Evolutionary conservation across 1,139 yeast genomes (phyloP), one percentile per base, ranked within the genome.

Genomic region (Pichia sp.): DNA sequence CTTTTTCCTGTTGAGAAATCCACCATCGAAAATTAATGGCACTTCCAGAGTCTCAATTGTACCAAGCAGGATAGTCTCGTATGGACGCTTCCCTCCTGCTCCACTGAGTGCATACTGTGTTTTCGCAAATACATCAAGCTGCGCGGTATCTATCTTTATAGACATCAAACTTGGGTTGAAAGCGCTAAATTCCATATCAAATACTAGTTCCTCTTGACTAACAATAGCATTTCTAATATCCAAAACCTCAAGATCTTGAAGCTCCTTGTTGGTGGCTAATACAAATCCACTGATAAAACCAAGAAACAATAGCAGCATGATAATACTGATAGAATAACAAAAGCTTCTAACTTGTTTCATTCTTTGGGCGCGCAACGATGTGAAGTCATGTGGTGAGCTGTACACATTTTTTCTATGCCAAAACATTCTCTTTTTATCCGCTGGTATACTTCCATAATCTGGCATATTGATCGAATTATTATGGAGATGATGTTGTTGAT

Each of bases 141-240:
- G 93, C 6, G 81, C 80, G 8, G 77, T 74, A 30, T 67, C 66
- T 3, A 88, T 67, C 6, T 67, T 66, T 5, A 88, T 75, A 1
- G 84, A 69, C 49, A 82, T 69, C 64, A 85, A 72, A 0, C 96
- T 96, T 1, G 96, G 96, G 55, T 91, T 91, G 47, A 79, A 73
- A 1, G 94, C 94, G 44, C 77, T 80, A 16, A 86, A 75, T 4
- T 74, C 72, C 45, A 88, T 63, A 55, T 82, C 86, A 60, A 88
- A 86, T 2, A 87, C 72, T 35, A 91, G 64, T 53, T 87, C 96
- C 52, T 87, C 95, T 47, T 80, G 78, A 42, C 94, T 79, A 4
- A 86, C 85, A 21, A 88, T 64, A 1, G 91, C 73, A 49, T 84
- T 85, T 38, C 74, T 74, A 34, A 88, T 67, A 12, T 74, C 63